Base-by-base conservation (phyloP, 148 eudicot species). In the Polygonum maritimum region DNA sequence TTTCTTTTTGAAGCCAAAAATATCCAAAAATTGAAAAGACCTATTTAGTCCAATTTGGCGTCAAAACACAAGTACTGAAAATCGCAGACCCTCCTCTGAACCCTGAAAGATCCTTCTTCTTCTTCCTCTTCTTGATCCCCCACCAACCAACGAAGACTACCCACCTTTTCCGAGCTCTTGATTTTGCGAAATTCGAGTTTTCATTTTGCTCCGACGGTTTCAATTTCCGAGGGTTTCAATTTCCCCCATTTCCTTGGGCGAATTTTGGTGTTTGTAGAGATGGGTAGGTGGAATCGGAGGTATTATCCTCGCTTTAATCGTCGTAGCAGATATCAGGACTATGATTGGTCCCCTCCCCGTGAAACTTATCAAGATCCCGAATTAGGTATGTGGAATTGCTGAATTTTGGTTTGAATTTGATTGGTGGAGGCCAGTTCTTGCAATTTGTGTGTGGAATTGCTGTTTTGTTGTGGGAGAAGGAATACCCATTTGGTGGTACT, bases 261-360 rank as follows among this genome's bases (percentile, higher is more conserved):
- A n/a, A 9, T 0, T 54, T 9, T 54, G 2, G 38, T 60, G 36
- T 15, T 15, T 60, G 31, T 33, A 26, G 67, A 60, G 19, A 72
- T 72, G 74, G 74, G 54, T 2, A 41, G 21, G 51, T 72, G 74
- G 74, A 26, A 72, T 48, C 74, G 74, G 21, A 72, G 74, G 74
- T 21, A 72, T 72, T n/a, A 19, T n/a, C 74, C 74, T 12, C 51
- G 52, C 36, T 48, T 35, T 6, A 45, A 72, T 26, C 74, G 74
- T 19, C 54, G 74, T 15, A 72, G 15, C 38, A 72, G 26, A 44
- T 72, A 72, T 33, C 51, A 16, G n/a, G 74, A 72, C 35, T 48
- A 41, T 19, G 54, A 71, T 18, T 71, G 74, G 74, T 71, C 74
- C 44, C 74, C 74, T 71, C 74, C 74, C 18, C 74, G 74, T 8